phyloP scores from a whole-genome alignment of 441 rosid genomes.

The Erodium trifolium region DNA sequence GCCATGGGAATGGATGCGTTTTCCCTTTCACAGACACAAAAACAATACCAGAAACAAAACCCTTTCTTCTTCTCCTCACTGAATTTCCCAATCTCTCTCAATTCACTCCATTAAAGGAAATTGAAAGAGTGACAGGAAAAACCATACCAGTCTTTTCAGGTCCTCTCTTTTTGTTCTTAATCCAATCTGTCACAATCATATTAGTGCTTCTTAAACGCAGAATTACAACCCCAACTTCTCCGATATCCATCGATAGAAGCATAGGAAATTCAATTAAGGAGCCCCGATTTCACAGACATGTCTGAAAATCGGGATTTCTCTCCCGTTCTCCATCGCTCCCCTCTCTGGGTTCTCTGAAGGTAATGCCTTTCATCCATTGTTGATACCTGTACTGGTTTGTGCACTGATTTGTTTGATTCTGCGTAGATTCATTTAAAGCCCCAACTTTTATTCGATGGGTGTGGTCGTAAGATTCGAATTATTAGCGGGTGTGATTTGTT shows the following conservation, averaged over 20 bases:
- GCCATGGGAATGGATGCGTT: too few species aligned
- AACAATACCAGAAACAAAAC: too few species aligned
- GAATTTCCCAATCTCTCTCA: neutral
- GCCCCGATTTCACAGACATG: neutral
- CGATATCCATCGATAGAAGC: too few species aligned
- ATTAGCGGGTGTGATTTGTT: neutral
- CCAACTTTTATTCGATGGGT: neutral
- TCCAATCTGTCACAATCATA: neutral
- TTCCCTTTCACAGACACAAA: too few species aligned
- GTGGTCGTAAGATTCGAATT: neutral
- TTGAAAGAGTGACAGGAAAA: neutral
- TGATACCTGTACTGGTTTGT: too few species aligned
- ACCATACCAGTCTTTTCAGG: neutral
- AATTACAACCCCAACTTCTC: neutral
- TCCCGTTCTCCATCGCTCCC: neutral
- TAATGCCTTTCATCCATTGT: neutral
- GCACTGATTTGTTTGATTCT: neutral
- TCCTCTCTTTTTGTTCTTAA: neutral
- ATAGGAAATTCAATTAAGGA: too few species aligned
- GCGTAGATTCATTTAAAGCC: neutral
- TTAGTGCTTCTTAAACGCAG: neutral
- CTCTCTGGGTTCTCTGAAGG: constrained; percentile 9
- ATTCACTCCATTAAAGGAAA: neutral
- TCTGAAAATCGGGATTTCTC: neutral
- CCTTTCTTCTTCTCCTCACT: constrained; percentile 1